phyloP scores from a whole-genome alignment of 495 filamentous ascomycete species.

The Aspergillus carlsbadensis region DNA sequence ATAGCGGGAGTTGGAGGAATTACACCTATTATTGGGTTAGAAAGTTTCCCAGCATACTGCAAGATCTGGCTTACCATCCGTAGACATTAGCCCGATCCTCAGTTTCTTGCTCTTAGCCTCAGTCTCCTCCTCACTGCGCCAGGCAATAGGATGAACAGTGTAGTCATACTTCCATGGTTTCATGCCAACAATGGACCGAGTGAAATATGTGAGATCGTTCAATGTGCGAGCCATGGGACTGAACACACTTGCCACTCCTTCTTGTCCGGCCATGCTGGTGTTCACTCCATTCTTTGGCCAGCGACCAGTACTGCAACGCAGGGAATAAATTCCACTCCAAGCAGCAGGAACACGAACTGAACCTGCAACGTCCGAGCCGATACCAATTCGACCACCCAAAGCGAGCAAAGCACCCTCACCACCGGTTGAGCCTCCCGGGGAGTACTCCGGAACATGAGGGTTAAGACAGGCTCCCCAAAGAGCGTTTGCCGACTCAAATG shows the following conservation, averaged over 20 bases:
- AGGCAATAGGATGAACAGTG: conserved; percentile 78
- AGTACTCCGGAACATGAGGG: conserved; percentile 79
- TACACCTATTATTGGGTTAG: conserved; percentile 49
- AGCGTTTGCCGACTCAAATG: conserved; percentile 90
- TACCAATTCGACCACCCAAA: conserved; percentile 83
- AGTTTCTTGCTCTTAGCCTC: conserved; percentile 61
- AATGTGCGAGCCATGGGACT: conserved; percentile 92
- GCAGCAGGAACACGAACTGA: conserved; percentile 88
- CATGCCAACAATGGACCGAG: conserved; percentile 75
- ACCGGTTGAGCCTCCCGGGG: conserved; percentile 88
- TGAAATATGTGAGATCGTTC: conserved; percentile 82
- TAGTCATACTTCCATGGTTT: conserved; percentile 91
- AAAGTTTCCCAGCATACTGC: background rate
- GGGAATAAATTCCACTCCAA: conserved; percentile 84
- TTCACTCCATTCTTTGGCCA: conserved; percentile 86
- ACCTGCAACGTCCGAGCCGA: conserved; percentile 93
- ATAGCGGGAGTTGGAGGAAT: conserved; percentile 88
- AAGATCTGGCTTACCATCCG: conserved; percentile 57
- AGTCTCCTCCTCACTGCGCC: conserved; percentile 61
- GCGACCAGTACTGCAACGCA: conserved; percentile 91
- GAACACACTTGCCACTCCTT: conserved; percentile 86
- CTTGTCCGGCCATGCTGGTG: conserved; percentile 93
- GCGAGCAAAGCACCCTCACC: conserved; percentile 87
- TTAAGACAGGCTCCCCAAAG: conserved; percentile 83
- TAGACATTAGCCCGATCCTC: conserved; percentile 73